Conservation (phyloP, 345 rosid genomes). For the Adansonia digitata region DNA sequence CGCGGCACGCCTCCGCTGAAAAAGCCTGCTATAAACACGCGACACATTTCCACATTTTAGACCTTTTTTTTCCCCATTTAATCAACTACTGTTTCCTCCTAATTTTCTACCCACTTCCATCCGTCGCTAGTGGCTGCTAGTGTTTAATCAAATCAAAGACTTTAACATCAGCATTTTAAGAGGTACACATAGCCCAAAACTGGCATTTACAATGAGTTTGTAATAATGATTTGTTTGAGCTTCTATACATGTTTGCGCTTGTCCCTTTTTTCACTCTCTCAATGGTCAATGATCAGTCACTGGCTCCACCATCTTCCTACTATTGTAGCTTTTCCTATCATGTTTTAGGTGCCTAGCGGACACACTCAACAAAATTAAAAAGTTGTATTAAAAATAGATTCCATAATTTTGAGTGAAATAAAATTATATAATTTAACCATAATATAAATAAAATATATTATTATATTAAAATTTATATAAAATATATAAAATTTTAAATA, state of each 20-base stretch:
- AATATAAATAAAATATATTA: no score
- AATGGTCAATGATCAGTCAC: neutral
- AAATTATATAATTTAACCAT: no score
- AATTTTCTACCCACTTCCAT: neutral
- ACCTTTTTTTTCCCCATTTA: no score
- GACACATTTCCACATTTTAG: neutral
- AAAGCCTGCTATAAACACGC: neutral
- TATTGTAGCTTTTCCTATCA: neutral
- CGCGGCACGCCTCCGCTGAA: neutral
- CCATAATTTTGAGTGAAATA: no score
- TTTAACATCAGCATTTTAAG: neutral
- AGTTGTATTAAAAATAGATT: no score
- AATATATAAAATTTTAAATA: no score
- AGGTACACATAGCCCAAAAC: neutral
- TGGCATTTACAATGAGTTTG: neutral
- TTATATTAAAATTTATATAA: no score
- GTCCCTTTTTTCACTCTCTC: neutral
- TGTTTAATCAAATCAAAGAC: neutral
- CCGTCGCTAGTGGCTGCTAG: neutral
- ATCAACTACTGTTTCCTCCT: no score
- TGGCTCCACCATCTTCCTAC: neutral
- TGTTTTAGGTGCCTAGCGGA: neutral
- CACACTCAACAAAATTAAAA: neutral
- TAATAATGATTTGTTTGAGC: neutral
- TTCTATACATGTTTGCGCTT: neutral